These are phyloP conservation scores for Daldinia grandis DNA, from an alignment of 495 filamentous ascomycete species.

Conservation along the genomic window DNA sequence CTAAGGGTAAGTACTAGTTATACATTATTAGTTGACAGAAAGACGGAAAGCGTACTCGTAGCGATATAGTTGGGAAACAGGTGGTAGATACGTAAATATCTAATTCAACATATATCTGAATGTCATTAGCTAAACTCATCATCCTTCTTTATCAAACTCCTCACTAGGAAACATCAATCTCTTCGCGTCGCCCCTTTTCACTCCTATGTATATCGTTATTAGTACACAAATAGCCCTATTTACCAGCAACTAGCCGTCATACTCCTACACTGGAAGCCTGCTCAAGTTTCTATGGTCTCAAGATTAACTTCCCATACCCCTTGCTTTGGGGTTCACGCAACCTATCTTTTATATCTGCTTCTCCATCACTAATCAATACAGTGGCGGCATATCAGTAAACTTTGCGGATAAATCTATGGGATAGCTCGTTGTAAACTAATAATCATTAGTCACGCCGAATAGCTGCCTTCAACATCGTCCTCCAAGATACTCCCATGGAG, in stretches of 20 bases:
- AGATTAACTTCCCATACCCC: not conserved
- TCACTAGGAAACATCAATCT: constrained; percentile 9
- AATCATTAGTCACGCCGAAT: not conserved
- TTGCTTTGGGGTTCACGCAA: not conserved
- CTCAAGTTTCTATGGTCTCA: not conserved
- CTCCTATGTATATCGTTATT: constrained; percentile 25
- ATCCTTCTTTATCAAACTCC: not conserved
- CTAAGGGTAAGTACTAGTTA: too few relatives aligned
- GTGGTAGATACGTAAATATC: too few relatives aligned
- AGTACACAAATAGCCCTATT: constrained; percentile 15
- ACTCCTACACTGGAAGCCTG: not conserved
- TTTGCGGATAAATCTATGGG: not conserved
- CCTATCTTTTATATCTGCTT: not conserved
- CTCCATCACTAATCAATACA: not conserved
- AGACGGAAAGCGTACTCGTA: not conserved
- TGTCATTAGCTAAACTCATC: not conserved
- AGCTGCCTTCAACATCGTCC: not conserved
- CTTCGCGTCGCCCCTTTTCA: not conserved
- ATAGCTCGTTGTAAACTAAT: not conserved
- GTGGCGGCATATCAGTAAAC: not conserved
- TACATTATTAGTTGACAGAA: not conserved
- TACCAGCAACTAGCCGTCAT: constrained; percentile 5
- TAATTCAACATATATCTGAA: not conserved
- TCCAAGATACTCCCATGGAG: constrained; percentile 13
- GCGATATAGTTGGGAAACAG: not conserved